A percentile compares a stretch with the other conserved stretches of the same genome.
phyloP scores from a whole-genome alignment of 352 stramenopile genomes.

The Phytophthora hybrid region DNA sequence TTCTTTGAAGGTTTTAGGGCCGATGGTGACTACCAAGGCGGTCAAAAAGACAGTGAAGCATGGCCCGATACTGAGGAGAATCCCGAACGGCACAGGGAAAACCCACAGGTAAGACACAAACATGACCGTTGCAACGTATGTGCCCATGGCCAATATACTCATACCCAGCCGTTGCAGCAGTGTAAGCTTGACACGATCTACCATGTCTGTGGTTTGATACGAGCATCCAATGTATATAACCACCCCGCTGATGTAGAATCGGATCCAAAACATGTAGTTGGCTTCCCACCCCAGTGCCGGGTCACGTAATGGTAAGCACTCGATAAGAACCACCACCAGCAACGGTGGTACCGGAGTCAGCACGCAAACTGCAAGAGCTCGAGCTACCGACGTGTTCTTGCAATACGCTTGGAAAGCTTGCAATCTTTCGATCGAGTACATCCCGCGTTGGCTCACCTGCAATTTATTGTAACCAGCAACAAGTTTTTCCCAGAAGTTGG shows the following conservation, averaged over 20 bases:
- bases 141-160: neutral
- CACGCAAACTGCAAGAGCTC: slow-evolving; percentile 12
- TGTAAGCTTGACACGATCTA: slow-evolving; percentile 15
- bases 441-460: slow-evolving; percentile 39
- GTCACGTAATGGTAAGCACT: slow-evolving; percentile 18
- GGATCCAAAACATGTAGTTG: slow-evolving; percentile 41
- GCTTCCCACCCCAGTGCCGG: slow-evolving; percentile 22
- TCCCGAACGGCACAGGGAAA: slow-evolving; percentile 50
- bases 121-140: slow-evolving; percentile 29
- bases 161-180: slow-evolving; percentile 20
- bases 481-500: neutral
- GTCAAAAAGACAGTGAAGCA: slow-evolving; percentile 19
- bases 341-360: slow-evolving; percentile 16
- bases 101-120: slow-evolving; percentile 37
- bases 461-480: neutral
- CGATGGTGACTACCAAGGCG: slow-evolving; percentile 20
- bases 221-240: slow-evolving; percentile 14
- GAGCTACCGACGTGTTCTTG: slow-evolving; percentile 3
- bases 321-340: slow-evolving; percentile 14
- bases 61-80: slow-evolving; percentile 26
- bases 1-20: slow-evolving; percentile 9
- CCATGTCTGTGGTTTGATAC: slow-evolving; percentile 20
- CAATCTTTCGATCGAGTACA: too few relatives aligned
- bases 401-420: slow-evolving; percentile 33
- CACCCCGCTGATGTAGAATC: slow-evolving; percentile 18